phyloP scores from a whole-genome alignment of 148 eudicot genomes.

The Chenopodium album region DNA sequence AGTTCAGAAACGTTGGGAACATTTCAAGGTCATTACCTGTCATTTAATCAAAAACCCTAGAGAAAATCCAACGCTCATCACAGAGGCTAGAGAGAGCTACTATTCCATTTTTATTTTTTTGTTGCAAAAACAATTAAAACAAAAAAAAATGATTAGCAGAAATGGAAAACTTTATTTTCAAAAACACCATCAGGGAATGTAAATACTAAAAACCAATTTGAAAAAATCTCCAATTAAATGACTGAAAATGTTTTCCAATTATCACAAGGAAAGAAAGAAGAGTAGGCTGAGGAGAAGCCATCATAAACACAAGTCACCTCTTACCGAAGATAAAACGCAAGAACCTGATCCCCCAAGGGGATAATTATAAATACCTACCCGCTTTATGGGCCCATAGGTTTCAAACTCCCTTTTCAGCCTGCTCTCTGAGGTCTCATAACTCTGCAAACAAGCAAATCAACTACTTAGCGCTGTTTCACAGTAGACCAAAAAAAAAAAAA shows the following conservation, averaged over 20 bases:
- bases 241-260: not conserved
- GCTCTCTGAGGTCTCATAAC: conserved; percentile 92
- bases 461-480: not conserved
- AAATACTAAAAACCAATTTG: not conserved
- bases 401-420: conserved; percentile 99
- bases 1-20: not conserved
- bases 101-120: not conserved
- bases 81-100: not conserved
- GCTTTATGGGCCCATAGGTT: conserved; percentile 97
- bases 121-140: not conserved
- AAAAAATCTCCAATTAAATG: not conserved
- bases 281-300: not conserved
- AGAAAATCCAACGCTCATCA: not conserved
- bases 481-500: not conserved
- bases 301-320: conserved; percentile 33
- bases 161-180: not conserved
- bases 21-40: not conserved
- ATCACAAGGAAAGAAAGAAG: not conserved
- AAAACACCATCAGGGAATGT: not conserved
- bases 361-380: conserved; percentile 79
- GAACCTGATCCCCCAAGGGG: conserved; percentile 57
- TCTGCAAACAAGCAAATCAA: conserved; percentile 43
- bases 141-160: not conserved
- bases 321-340: conserved; percentile 70
- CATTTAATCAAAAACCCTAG: not conserved